Percentiles rank a stretch among this genome's conserved stretches.
Evolutionary conservation across 257 asterid genomes (phyloP).

Genomic region (Cordia subcordata): DNA sequence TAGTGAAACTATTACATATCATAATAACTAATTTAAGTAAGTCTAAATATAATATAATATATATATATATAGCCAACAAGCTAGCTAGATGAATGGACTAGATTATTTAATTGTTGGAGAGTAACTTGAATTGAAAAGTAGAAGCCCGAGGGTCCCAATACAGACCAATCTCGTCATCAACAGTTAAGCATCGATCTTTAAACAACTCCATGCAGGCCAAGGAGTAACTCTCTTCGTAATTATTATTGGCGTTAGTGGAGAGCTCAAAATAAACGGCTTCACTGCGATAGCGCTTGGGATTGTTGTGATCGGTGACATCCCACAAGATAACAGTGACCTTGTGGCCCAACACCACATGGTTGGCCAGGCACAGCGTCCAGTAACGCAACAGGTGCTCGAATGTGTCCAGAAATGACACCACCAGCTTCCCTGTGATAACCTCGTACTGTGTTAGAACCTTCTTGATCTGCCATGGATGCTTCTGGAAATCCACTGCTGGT

Average conservation of each 20-base stretch:
- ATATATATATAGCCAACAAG: no score
- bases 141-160: slow-evolving; percentile 35
- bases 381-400: slow-evolving; percentile 43
- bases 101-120: not conserved
- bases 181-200: slow-evolving; percentile 24
- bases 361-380: slow-evolving; percentile 43
- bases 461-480: slow-evolving; percentile 48
- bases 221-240: slow-evolving; percentile 9
- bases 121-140: slow-evolving; percentile 24
- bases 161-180: slow-evolving; percentile 40
- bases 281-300: slow-evolving; percentile 26
- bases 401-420: slow-evolving; percentile 29
- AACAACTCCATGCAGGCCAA: slow-evolving; percentile 40
- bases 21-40: no score
- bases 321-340: slow-evolving; percentile 33
- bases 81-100: not conserved
- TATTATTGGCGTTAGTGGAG: slow-evolving; percentile 16
- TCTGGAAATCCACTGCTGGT: slow-evolving; percentile 17
- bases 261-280: slow-evolving; percentile 28
- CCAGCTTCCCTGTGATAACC: slow-evolving; percentile 19
- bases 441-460: slow-evolving; percentile 35
- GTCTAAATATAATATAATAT: not conserved
- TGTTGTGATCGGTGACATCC: slow-evolving; percentile 40
- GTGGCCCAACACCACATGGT: slow-evolving; percentile 27
- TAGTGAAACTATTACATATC: no score